These are phyloP conservation scores for Neurospora intermedia DNA, from an alignment of 495 filamentous ascomycete species.

Conservation along the genomic window DNA sequence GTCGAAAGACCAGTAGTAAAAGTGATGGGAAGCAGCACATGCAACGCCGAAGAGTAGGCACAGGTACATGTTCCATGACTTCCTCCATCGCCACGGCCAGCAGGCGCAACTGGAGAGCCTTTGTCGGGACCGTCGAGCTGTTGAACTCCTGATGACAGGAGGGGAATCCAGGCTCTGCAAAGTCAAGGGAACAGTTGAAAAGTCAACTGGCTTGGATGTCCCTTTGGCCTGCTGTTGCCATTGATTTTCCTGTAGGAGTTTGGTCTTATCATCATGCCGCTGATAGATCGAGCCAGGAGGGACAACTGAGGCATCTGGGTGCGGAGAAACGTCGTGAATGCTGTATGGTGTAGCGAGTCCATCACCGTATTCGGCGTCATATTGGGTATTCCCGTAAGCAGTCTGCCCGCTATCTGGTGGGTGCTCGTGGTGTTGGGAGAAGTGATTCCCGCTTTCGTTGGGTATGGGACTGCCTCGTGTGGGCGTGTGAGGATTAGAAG, in stretches of 20 bases:
- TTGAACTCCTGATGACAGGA: neutral
- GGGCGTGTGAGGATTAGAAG: neutral
- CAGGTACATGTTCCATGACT: slow-evolving; percentile 24
- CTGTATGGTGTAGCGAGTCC: neutral
- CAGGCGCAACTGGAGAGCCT: neutral
- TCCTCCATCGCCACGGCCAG: slow-evolving; percentile 11
- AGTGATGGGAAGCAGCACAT: slow-evolving; percentile 25
- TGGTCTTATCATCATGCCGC: neutral
- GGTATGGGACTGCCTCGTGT: neutral
- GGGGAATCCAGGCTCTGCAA: neutral
- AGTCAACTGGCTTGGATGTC: neutral
- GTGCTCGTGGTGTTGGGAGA: neutral
- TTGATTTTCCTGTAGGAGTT: neutral
- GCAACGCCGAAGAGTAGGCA: slow-evolving; percentile 22
- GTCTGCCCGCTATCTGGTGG: neutral
- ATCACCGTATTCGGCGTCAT: neutral
- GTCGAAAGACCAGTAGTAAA: slow-evolving; percentile 22
- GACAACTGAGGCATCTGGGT: neutral
- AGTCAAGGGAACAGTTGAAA: neutral
- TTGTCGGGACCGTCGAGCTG: neutral
- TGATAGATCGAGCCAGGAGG: neutral
- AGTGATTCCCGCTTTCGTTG: neutral
- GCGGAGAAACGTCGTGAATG: neutral
- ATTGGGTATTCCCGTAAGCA: neutral
- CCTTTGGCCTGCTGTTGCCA: neutral